Base-by-base conservation (phyloP, 345 rosid species). In the Boechera divaricarpa region DNA sequence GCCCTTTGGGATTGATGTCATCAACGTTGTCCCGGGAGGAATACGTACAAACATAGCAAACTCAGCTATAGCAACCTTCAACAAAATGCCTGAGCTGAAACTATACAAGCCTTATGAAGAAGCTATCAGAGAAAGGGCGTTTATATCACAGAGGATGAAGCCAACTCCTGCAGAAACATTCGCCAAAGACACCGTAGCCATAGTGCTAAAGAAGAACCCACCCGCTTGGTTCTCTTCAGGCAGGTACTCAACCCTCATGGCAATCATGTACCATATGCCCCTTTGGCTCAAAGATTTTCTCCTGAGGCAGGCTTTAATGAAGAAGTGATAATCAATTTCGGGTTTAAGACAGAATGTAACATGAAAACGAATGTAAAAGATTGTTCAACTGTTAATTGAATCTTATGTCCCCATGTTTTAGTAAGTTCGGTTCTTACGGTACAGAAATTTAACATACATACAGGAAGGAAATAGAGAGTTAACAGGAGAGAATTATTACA, bases 211-310 rank as follows among this genome's bases (percentile, higher is more conserved):
- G 82, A 80, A 81, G 74, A 85, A 85, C 28, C 97, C 97, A 0
- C 93, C 95, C 0, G 82, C 93, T 58, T 94, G 98, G 97, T 92
- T 89, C 81, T 77, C 92, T 21, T 67, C 81, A 2, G 98, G 97
- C 35, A 81, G 68, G 4, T 87, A 71, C 81, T 92, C 95, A 6
- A 90, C 91, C 0, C 2, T 83, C 38, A 77, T 78, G 82, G 82
- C 84, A 21, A 69, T 90, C 61, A 59, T 85, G 85, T 78, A 89
- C 70, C 91, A 94, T 80, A 57, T 90, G 84, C 98, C 98, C 3
- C 70, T 90, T 57, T 77, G 61, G 51, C 18, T 88, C 56, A 85
- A 73, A 82, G 97, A 92, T 75, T 87, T 88, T 59, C 3, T 94
- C 10, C 56, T 74, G 45, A 81, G 81, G 36, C 81, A 82, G 81